Percentiles rank a stretch among this genome's conserved stretches.
Evolutionary conservation across 164 flowering plant species (phyloP).

Genomic region (Euptelea pleiosperma): DNA sequence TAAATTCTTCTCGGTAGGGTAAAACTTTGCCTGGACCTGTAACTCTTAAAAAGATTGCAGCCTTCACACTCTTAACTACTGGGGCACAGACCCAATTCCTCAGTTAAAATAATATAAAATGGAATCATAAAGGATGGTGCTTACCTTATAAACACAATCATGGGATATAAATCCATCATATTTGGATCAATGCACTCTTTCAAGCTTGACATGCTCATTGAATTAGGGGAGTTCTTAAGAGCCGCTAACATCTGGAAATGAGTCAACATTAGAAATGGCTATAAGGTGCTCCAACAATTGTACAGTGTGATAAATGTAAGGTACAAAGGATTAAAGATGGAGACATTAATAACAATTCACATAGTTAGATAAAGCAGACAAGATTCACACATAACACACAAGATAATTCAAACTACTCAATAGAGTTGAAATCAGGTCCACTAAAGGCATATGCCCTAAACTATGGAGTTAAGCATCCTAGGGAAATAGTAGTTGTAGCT

Average conservation of each 20-base stretch:
- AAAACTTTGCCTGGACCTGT: neutral
- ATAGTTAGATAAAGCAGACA: no score
- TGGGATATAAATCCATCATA: constrained; percentile 86
- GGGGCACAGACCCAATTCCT: neutral
- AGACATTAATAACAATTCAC: no score
- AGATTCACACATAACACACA: no score
- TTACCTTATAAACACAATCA: constrained; percentile 90
- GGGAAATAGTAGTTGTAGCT: no score
- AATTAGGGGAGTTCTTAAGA: constrained; percentile 63
- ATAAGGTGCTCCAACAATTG: neutral
- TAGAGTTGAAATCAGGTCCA: no score
- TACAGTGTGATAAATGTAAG: no score
- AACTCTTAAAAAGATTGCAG: neutral
- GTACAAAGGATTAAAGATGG: no score
- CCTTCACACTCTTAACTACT: neutral
- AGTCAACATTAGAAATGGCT: constrained; percentile 3
- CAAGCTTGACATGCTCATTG: constrained; percentile 71
- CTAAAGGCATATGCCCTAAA: no score
- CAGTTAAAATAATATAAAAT: neutral
- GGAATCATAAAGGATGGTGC: constrained; percentile 1
- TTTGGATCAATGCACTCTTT: constrained; percentile 78
- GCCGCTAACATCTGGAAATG: constrained; percentile 79
- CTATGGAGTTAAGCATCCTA: no score
- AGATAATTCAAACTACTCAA: no score
- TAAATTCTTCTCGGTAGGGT: neutral